Conservation (phyloP, 192 early-diverging fungal genomes). For the Coemansia javaensis region DNA sequence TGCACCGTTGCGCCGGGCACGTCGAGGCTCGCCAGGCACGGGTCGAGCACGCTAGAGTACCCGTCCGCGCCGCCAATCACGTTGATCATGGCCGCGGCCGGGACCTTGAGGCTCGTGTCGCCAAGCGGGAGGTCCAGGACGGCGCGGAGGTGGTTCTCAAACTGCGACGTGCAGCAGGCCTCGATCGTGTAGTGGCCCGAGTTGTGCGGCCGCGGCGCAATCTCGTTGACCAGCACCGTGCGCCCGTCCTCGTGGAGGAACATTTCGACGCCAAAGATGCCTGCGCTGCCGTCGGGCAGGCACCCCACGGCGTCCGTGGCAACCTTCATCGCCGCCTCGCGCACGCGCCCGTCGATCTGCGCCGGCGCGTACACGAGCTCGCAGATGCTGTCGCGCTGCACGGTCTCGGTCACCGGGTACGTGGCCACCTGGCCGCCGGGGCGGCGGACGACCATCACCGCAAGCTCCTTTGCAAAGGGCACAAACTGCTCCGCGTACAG, state of each 20-base stretch:
- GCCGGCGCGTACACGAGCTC: slow-evolving; percentile 95
- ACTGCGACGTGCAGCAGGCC: slow-evolving; percentile 95
- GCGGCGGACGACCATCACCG: slow-evolving; percentile 94
- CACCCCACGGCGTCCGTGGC: slow-evolving; percentile 76
- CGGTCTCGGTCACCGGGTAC: slow-evolving; percentile 95
- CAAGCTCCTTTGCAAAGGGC: slow-evolving; percentile 86
- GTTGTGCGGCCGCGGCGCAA: slow-evolving; percentile 98
- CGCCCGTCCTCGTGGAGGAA: slow-evolving; percentile 83
- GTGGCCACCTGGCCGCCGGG: slow-evolving; percentile 57
- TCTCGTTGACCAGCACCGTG: slow-evolving; percentile 89
- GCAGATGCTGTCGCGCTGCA: slow-evolving; percentile 95
- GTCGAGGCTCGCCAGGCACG: slow-evolving; percentile 54
- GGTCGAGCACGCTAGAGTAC: slow-evolving; percentile 57
- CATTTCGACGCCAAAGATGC: slow-evolving; percentile 98
- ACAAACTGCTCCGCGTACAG: slow-evolving; percentile 96
- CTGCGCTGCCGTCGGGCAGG: slow-evolving; percentile 71
- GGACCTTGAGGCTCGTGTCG: slow-evolving; percentile 80
- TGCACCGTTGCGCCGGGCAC: slow-evolving; percentile 87
- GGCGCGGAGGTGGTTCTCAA: slow-evolving; percentile 89
- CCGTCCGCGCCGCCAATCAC: slow-evolving; percentile 72
- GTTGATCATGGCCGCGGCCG: slow-evolving; percentile 91
- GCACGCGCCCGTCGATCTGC: slow-evolving; percentile 82
- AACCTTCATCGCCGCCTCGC: slow-evolving; percentile 65
- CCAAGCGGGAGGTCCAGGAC: slow-evolving; percentile 90
- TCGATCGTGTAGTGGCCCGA: slow-evolving; percentile 99